Evolutionary conservation across 495 filamentous ascomycete species (phyloP), one percentile per base, ranked within the genome.

Genomic region (Penicillium psychrofluorescens): DNA sequence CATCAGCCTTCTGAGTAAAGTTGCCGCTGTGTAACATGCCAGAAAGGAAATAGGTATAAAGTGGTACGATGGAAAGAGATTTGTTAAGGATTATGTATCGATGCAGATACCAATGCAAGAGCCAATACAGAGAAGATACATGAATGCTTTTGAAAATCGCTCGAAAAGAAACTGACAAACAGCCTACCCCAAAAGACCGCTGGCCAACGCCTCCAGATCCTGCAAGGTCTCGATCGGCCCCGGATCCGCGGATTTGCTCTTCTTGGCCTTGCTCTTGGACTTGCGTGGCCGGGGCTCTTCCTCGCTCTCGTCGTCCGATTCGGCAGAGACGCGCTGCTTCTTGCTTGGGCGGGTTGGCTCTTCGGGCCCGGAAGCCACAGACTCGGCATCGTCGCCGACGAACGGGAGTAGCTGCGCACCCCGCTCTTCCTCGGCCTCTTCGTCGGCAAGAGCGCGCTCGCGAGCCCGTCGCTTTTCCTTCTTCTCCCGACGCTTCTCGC

Each of bases 141-240:
- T 22, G 22, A 9, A 52, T 54, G 46, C 50, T 56, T 56, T 56
- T 56, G 31, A 38, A 33, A 28, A 38, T 40, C 53, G 45, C 43
- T 46, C 36, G 38, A 35, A 27, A 32, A 44, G 22, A 41, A 29
- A 43, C 46, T 35, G 29, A 41, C 38, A 39, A 43, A 44, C 8
- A 41, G n/a, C 32, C 60, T 44, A 68, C 41, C 76, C 84, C 55
- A 97, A 71, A 57, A 96, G 67, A 2, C 87, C 89, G 50, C 84
- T 79, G 50, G 91, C 91, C 75, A 95, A 56, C 42, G 84, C 81
- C 66, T 97, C 91, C 61, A 95, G 68, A 74, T 95, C 88, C 55
- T 91, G 86, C 67, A 95, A 63, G 16, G 84, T 95, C 63, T 90
- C 81, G 43, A 88, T 87, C 63, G 85, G 80, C 16, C 2, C 22